A percentile compares a stretch with the other conserved stretches of the same genome.
Conservation (phyloP, 306 rosid species). For the Quercus mongolica region DNA sequence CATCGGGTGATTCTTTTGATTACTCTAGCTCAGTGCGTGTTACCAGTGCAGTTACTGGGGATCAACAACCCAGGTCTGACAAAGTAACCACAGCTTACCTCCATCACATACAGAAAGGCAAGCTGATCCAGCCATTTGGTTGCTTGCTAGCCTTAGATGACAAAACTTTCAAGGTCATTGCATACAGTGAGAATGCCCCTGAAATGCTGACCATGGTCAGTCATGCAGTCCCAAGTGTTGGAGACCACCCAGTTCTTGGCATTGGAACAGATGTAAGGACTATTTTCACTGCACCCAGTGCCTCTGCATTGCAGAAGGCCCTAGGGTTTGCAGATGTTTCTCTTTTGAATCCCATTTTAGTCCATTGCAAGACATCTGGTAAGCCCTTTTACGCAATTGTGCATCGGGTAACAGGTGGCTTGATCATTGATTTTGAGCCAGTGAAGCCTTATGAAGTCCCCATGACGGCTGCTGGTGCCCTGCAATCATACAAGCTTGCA, state of each 20-base stretch:
- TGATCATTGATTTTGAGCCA: constrained; percentile 92
- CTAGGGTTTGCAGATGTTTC: constrained; percentile 83
- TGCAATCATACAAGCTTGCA: constrained; percentile 94
- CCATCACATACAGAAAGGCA: constrained; percentile 82
- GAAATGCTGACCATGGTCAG: constrained; percentile 89
- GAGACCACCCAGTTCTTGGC: constrained; percentile 87
- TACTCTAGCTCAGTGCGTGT: constrained; percentile 77
- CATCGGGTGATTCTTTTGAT: constrained; percentile 81
- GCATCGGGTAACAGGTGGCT: constrained; percentile 78
- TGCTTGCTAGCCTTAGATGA: constrained; percentile 90
- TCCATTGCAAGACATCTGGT: constrained; percentile 95
- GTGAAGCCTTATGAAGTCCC: constrained; percentile 91
- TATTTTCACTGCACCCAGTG: constrained; percentile 79
- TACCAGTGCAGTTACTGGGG: constrained; percentile 37
- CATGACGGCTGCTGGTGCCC: constrained; percentile 88
- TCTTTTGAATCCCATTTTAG: constrained; percentile 87
- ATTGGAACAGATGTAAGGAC: constrained; percentile 77
- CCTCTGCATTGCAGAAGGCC: constrained; percentile 85
- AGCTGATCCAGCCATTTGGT: constrained; percentile 88
- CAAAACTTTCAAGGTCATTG: constrained; percentile 81
- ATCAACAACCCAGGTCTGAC: constrained; percentile 63
- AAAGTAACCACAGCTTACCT: constrained; percentile 88
- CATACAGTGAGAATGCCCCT: constrained; percentile 92
- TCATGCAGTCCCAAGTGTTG: constrained; percentile 94
- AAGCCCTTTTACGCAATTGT: constrained; percentile 90